These are phyloP conservation scores for Cyclaneusma minus DNA, from an alignment of 2,329 filamentous ascomycete species.

Conservation along the genomic window DNA sequence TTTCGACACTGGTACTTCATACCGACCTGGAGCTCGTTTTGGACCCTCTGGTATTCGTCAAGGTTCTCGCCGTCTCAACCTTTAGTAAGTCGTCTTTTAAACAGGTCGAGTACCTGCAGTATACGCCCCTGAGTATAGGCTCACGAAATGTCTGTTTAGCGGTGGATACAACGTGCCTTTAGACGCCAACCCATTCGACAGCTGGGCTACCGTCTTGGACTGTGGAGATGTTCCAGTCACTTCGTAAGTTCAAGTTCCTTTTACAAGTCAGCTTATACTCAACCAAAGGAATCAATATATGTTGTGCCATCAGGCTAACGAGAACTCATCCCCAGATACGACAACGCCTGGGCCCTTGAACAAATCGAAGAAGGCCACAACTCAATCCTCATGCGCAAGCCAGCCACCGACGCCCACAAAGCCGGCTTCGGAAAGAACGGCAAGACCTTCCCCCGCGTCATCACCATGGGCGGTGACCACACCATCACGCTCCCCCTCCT, in stretches of 20 bases:
- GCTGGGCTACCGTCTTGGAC: slow-evolving; percentile 66
- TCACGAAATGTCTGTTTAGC: slow-evolving; percentile 32
- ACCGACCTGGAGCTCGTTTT: slow-evolving; percentile 70
- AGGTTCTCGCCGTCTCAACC: slow-evolving; percentile 71
- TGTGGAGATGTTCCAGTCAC: slow-evolving; percentile 78
- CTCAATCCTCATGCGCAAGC: slow-evolving; percentile 53
- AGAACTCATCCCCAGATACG: slow-evolving; percentile 39
- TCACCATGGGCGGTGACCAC: slow-evolving; percentile 56
- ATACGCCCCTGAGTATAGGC: slow-evolving; percentile 15
- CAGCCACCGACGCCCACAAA: slow-evolving; percentile 51
- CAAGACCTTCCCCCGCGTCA: slow-evolving; percentile 64
- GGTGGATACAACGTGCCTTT: slow-evolving; percentile 80
- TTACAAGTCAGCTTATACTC: slow-evolving; percentile 1
- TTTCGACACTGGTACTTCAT: slow-evolving; percentile 77
- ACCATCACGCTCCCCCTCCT: slow-evolving; percentile 46
- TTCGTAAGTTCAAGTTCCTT: slow-evolving; percentile 37
- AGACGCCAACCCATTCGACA: slow-evolving; percentile 64
- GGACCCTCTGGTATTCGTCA: slow-evolving; percentile 75
- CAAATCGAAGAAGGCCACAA: slow-evolving; percentile 82
- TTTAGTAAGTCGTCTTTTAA: slow-evolving; percentile 48
- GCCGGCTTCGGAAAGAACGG: slow-evolving; percentile 54
- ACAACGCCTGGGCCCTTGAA: slow-evolving; percentile 66
- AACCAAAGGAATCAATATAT: slow-evolving; percentile 1
- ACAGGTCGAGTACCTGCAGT: no score
- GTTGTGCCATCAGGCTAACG: not conserved